These are phyloP conservation scores for Lithospermum erythrorhizon DNA, from an alignment of 257 asterid species.

Conservation along the genomic window DNA sequence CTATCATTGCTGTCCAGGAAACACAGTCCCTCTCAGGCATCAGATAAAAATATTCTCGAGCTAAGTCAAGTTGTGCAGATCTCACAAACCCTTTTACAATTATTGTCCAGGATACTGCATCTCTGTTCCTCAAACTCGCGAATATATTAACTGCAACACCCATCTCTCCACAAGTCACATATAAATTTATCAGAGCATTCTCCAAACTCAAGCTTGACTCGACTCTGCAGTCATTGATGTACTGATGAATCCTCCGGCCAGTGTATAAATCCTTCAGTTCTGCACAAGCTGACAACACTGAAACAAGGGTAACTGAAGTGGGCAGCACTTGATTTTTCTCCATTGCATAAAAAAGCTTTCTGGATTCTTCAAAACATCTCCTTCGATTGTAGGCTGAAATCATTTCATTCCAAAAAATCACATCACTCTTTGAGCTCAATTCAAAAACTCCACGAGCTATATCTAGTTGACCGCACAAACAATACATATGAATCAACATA, in stretches of 20 bases:
- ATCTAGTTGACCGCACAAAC: slow-evolving; percentile 12
- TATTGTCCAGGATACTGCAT: slow-evolving; percentile 24
- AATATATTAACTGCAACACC: slow-evolving; percentile 18
- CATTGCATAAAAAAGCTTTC: slow-evolving; percentile 14
- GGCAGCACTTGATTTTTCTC: slow-evolving; percentile 19
- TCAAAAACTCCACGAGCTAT: slow-evolving; percentile 23
- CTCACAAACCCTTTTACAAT: slow-evolving; percentile 18
- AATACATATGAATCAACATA: slow-evolving; percentile 18
- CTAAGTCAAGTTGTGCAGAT: slow-evolving; percentile 17
- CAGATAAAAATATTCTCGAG: slow-evolving; percentile 19
- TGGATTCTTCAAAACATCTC: slow-evolving; percentile 15
- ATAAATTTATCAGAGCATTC: slow-evolving; percentile 17
- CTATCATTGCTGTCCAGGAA: slow-evolving; percentile 27
- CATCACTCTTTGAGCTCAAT: slow-evolving; percentile 13
- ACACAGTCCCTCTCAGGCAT: slow-evolving; percentile 28
- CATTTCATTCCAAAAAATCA: slow-evolving; percentile 21
- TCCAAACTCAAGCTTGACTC: slow-evolving; percentile 15
- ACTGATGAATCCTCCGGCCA: slow-evolving; percentile 17
- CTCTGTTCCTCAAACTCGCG: slow-evolving; percentile 15
- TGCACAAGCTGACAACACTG: slow-evolving; percentile 19
- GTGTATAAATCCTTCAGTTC: slow-evolving; percentile 21
- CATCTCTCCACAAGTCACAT: slow-evolving; percentile 19
- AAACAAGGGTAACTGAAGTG: slow-evolving; percentile 18
- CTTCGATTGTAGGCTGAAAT: slow-evolving; percentile 20
- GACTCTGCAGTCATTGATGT: slow-evolving; percentile 13